These are phyloP conservation scores for Blastobotrys arbuscula DNA, from an alignment of 1,139 yeast genomes.

Conservation along the genomic window DNA sequence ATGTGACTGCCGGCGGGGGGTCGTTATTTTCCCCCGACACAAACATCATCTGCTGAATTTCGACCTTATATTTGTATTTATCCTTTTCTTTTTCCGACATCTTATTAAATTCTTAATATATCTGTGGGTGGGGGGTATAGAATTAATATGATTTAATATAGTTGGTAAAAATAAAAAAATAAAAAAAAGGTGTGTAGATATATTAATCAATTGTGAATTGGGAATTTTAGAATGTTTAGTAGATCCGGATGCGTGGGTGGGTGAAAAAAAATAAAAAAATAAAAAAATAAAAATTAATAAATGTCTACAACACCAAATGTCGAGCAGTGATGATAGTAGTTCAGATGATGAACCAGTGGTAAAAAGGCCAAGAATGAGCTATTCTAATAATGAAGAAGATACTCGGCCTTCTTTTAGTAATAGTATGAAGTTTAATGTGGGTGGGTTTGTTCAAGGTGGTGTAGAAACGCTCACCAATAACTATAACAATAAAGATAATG, in stretches of 20 bases:
- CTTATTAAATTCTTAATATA: neutral
- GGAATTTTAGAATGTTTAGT: too few relatives aligned
- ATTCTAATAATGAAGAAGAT: constrained; percentile 2
- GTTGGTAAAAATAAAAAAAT: neutral
- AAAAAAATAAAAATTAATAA: neutral
- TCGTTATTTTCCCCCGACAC: constrained; percentile 94
- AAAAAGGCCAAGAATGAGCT: neutral
- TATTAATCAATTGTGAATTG: too few relatives aligned
- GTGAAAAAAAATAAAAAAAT: neutral
- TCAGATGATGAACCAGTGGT: constrained; percentile 5
- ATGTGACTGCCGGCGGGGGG: constrained; percentile 87
- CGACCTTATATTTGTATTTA: constrained; percentile 29
- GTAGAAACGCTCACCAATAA: neutral
- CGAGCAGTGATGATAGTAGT: constrained; percentile 5
- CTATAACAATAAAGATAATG: neutral
- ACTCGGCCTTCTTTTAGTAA: neutral
- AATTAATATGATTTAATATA: too few relatives aligned
- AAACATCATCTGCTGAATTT: constrained; percentile 75
- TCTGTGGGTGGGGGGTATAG: neutral
- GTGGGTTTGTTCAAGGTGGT: constrained; percentile 9
- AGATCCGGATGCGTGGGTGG: too few relatives aligned
- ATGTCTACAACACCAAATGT: neutral
- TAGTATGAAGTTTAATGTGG: constrained; percentile 8
- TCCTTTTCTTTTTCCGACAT: constrained; percentile 15
- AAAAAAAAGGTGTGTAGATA: constrained; percentile 2